Evolutionary conservation across 352 stramenopile genomes (phyloP).

Genomic region (Phytophthora sp.): DNA sequence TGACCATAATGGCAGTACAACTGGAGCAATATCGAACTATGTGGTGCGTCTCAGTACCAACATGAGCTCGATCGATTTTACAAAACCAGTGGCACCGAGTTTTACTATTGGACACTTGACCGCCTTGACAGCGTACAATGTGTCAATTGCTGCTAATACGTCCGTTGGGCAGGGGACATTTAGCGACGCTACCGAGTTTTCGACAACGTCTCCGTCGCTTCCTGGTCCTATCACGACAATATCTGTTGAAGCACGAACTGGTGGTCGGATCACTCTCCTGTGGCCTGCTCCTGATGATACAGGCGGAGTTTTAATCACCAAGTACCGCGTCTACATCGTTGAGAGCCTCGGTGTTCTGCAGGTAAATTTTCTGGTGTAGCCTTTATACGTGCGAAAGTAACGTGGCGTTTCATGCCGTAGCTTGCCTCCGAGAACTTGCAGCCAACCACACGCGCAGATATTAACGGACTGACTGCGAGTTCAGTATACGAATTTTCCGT

Average conservation of each 20-base stretch:
- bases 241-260: slow-evolving; percentile 29
- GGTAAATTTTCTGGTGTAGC: slow-evolving; percentile 14
- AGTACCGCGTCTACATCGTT: slow-evolving; percentile 60
- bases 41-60: slow-evolving; percentile 38
- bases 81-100: slow-evolving; percentile 1
- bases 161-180: slow-evolving; percentile 39
- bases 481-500: slow-evolving; percentile 53
- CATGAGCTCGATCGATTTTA: slow-evolving; percentile 15
- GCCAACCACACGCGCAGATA: slow-evolving; percentile 7
- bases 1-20: slow-evolving; percentile 57
- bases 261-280: slow-evolving; percentile 45
- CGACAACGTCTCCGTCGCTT: slow-evolving; percentile 45
- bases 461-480: slow-evolving; percentile 40
- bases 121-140: slow-evolving; percentile 41
- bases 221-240: slow-evolving; percentile 37
- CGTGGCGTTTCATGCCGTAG: slow-evolving; percentile 5
- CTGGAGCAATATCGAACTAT: slow-evolving; percentile 42
- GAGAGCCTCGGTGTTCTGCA: slow-evolving; percentile 6
- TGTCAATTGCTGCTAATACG: slow-evolving; percentile 50
- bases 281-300: slow-evolving; percentile 58
- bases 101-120: slow-evolving; percentile 42
- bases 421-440: slow-evolving; percentile 26
- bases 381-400: not conserved
- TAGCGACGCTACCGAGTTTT: slow-evolving; percentile 43
- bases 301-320: slow-evolving; percentile 57